Conservation (phyloP, 495 filamentous ascomycete species). For the Physcia stellaris region DNA sequence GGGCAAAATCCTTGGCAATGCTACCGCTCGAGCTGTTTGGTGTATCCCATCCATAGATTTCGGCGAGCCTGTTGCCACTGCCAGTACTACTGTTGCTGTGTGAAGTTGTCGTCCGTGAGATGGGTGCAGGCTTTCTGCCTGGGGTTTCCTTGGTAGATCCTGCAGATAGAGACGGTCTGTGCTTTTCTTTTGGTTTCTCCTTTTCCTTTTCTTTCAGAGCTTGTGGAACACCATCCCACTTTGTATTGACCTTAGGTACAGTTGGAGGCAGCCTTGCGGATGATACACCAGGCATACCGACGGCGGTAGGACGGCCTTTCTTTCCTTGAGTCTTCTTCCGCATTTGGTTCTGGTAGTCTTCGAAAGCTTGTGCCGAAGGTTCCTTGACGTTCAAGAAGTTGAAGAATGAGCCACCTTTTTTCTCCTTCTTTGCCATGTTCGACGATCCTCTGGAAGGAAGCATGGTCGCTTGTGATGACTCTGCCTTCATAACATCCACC, state of each 20-base stretch:
- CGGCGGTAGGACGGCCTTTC: slow-evolving; percentile 12
- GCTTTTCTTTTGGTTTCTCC: too few species aligned
- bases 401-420: slow-evolving; percentile 10
- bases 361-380: slow-evolving; percentile 18
- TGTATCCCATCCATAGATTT: slow-evolving; percentile 13
- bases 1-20: background rate
- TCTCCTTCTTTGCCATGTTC: too few species aligned
- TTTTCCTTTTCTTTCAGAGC: slow-evolving; percentile 17
- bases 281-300: slow-evolving; percentile 22
- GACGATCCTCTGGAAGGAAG: too few species aligned
- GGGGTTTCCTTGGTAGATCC: too few species aligned
- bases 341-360: slow-evolving; percentile 13
- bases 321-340: slow-evolving; percentile 10
- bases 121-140: slow-evolving; percentile 11
- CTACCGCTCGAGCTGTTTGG: background rate
- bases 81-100: slow-evolving; percentile 4
- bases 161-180: too few species aligned
- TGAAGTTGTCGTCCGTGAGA: slow-evolving; percentile 5
- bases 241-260: slow-evolving; percentile 35
- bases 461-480: too few species aligned
- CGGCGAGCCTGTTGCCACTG: slow-evolving; percentile 7
- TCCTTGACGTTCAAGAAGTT: slow-evolving; percentile 17
- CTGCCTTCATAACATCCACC: too few species aligned
- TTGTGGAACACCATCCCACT: slow-evolving; percentile 34
- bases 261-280: slow-evolving; percentile 25